These are phyloP conservation scores for Globisporangium polare DNA, from an alignment of 352 stramenopile genomes.

Conservation along the genomic window DNA sequence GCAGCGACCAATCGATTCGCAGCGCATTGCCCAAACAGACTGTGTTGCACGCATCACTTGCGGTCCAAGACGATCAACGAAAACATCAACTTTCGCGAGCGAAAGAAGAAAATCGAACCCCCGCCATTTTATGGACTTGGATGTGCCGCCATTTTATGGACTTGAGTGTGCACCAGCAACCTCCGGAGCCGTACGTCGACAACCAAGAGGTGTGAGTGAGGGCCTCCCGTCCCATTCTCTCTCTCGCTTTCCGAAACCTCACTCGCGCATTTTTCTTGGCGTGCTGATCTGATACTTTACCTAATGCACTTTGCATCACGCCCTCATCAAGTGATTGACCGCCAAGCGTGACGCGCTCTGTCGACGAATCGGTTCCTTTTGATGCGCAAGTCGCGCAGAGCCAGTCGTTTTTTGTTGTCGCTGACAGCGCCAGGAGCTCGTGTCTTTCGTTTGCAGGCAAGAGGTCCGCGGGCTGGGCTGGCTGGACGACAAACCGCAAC, in stretches of 20 bases:
- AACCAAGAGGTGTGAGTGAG: neutral
- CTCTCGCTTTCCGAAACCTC: neutral
- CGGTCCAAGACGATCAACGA: too few relatives aligned
- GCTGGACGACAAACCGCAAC: neutral
- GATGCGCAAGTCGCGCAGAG: constrained; percentile 6
- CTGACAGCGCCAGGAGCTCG: neutral
- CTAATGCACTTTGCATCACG: neutral
- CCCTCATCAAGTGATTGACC: neutral
- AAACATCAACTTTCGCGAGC: too few relatives aligned
- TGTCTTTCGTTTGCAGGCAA: constrained; percentile 10
- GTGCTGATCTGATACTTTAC: constrained; percentile 7
- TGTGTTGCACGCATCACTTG: too few relatives aligned
- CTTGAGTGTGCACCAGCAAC: neutral
- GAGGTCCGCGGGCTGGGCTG: neutral
- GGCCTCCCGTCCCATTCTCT: neutral
- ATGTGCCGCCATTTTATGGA: too few relatives aligned
- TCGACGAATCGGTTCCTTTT: constrained; percentile 7
- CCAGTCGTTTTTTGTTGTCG: constrained; percentile 1
- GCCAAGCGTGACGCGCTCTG: constrained; percentile 7
- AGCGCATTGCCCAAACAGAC: too few relatives aligned
- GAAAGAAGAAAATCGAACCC: too few relatives aligned
- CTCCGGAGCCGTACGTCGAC: neutral
- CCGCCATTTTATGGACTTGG: too few relatives aligned
- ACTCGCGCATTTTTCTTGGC: neutral
- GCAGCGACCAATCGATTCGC: too few relatives aligned